Evolutionary conservation across 1,139 yeast species (phyloP).

Genomic region (Pichia sp.): DNA sequence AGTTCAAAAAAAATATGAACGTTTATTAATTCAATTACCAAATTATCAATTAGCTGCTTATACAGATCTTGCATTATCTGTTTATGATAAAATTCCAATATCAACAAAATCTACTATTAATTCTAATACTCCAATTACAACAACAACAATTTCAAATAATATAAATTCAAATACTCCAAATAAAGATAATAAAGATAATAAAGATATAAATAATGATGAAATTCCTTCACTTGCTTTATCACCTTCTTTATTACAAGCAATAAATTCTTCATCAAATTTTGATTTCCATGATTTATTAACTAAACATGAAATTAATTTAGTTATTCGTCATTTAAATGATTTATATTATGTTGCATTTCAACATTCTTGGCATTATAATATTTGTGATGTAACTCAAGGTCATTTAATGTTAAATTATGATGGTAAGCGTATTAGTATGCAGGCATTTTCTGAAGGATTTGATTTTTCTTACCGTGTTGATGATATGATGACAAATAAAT

Average conservation of each 20-base stretch:
- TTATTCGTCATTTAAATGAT: constrained; percentile 41
- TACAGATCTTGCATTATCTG: constrained; percentile 49
- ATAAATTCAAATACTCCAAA: background rate
- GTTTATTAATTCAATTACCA: constrained; percentile 23
- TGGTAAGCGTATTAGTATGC: constrained; percentile 39
- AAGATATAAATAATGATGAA: constrained; percentile 3
- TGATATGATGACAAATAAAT: no score
- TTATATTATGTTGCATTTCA: constrained; percentile 57
- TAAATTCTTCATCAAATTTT: constrained; percentile 13
- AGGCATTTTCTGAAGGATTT: constrained; percentile 42
- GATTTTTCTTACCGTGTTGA: constrained; percentile 28
- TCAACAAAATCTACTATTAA: constrained; percentile 35
- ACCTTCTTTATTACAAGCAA: constrained; percentile 6
- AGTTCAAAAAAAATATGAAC: constrained; percentile 46
- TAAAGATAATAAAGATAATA: background rate
- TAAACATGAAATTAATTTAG: constrained; percentile 27
- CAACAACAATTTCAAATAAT: background rate
- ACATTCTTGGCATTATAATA: constrained; percentile 71
- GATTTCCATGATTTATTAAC: constrained; percentile 24
- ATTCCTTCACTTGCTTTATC: constrained; percentile 11
- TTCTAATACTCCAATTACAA: constrained; percentile 33
- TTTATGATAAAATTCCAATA: constrained; percentile 62
- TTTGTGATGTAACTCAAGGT: constrained; percentile 55
- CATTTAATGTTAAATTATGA: constrained; percentile 34
- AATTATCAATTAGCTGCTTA: constrained; percentile 26